Conservation (phyloP, 345 rosid genomes). For the Camelina laxa region DNA sequence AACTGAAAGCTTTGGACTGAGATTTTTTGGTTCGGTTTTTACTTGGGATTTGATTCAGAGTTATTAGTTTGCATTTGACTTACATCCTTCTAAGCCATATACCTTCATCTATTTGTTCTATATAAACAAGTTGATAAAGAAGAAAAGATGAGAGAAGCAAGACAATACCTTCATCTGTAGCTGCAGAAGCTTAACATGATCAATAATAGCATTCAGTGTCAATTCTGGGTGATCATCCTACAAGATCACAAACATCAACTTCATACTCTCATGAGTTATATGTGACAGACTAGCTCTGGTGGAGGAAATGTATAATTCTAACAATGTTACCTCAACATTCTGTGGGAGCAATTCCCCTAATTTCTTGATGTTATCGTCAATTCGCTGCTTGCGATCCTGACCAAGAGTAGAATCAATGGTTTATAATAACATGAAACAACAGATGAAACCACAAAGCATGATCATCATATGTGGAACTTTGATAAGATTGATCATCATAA, state of each 20-base stretch:
- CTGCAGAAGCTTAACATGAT: constrained; percentile 63
- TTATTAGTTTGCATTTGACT: neutral
- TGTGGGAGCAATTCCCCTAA: constrained; percentile 56
- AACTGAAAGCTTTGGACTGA: neutral
- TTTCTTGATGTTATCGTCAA: constrained; percentile 51
- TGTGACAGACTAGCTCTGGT: constrained; percentile 2
- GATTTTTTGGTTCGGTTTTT: neutral
- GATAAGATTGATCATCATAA: neutral
- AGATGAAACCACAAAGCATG: constrained; percentile 16
- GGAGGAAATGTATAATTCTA: neutral
- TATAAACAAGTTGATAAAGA: neutral
- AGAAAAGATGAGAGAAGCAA: constrained; percentile 7
- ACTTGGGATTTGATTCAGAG: neutral
- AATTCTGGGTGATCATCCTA: constrained; percentile 47
- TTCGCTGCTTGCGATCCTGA: constrained; percentile 53
- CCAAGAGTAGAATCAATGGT: constrained; percentile 5
- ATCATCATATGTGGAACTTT: constrained; percentile 12
- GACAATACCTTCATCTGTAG: constrained; percentile 59
- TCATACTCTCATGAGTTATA: neutral
- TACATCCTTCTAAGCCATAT: neutral
- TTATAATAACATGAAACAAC: constrained; percentile 2
- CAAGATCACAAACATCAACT: constrained; percentile 30
- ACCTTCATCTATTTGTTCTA: neutral
- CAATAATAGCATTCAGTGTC: constrained; percentile 48
- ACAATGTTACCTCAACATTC: constrained; percentile 48